These are phyloP conservation scores for Chaetoceros tenuissimus DNA, from an alignment of 108 stramenopile species.

Conservation along the genomic window DNA sequence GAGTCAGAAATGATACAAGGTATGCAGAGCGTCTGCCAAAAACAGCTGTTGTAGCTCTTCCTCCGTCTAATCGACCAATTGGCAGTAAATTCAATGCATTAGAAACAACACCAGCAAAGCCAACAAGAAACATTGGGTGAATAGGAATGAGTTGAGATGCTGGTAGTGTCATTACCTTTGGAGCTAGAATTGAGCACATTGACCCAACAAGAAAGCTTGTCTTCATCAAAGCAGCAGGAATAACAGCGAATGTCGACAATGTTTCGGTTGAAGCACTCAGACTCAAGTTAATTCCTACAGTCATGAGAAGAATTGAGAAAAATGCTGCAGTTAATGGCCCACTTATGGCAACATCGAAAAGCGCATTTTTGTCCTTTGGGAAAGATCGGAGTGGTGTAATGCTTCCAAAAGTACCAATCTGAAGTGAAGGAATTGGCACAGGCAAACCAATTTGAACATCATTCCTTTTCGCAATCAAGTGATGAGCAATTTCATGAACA, in stretches of 20 bases:
- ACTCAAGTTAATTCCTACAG: conserved; percentile 18
- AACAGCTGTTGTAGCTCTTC: conserved; percentile 56
- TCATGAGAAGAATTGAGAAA: conserved; percentile 19
- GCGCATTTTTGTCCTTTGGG: conserved; percentile 34
- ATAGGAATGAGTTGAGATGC: conserved; percentile 73
- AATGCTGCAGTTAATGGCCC: conserved; percentile 23
- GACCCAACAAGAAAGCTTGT: conserved; percentile 58
- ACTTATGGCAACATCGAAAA: conserved; percentile 43
- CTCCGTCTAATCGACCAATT: conserved; percentile 86
- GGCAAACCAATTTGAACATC: conserved; percentile 48
- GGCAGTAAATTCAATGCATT: conserved; percentile 85
- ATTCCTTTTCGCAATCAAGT: conserved; percentile 37
- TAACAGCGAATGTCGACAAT: conserved; percentile 39
- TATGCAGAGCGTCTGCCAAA: conserved; percentile 47
- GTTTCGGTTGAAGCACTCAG: conserved; percentile 16
- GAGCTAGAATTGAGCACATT: conserved; percentile 40
- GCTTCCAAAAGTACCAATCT: conserved; percentile 49
- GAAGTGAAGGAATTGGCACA: conserved; percentile 52
- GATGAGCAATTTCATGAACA: conserved; percentile 54
- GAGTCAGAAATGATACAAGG: conserved; percentile 26
- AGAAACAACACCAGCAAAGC: conserved; percentile 68
- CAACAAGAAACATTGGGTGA: conserved; percentile 78
- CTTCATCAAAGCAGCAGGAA: conserved; percentile 54
- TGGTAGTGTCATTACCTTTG: conserved; percentile 57
- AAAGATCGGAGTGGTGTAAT: conserved; percentile 66